These are phyloP conservation scores for Nicotiana undulata DNA, from an alignment of 257 asterid species.

Conservation along the genomic window DNA sequence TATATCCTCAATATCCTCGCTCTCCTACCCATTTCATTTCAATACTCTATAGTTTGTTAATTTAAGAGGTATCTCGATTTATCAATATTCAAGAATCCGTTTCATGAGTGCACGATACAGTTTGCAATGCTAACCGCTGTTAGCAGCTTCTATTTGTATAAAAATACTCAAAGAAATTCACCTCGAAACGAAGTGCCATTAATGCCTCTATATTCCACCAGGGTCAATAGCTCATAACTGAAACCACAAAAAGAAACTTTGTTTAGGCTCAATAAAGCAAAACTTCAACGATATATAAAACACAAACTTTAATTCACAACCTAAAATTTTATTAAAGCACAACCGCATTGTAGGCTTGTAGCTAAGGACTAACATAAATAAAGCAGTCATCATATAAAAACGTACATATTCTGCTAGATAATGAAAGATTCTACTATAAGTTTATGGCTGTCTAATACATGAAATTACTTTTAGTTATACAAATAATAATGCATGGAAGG, in stretches of 20 bases:
- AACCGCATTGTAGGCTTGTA: not conserved
- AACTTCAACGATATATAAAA: not conserved
- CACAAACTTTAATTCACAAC: not conserved
- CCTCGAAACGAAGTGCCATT: constrained; percentile 49
- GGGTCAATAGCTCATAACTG: not conserved
- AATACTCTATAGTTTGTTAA: not conserved
- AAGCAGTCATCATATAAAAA: not conserved
- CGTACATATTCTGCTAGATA: not conserved
- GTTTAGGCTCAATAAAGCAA: not conserved
- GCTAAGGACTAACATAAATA: not conserved
- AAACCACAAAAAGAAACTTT: not conserved
- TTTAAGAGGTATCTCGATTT: not conserved
- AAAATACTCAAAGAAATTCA: not conserved
- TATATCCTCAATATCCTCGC: not conserved
- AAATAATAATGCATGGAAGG: not conserved
- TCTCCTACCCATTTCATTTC: not conserved
- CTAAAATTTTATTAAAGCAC: not conserved
- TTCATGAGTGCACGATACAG: not conserved
- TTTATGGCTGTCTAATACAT: not conserved
- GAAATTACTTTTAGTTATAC: not conserved
- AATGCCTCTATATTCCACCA: not conserved
- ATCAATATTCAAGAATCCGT: not conserved
- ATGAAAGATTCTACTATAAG: not conserved
- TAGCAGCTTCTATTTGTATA: not conserved
- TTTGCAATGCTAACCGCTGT: not conserved